These are phyloP conservation scores for Phaeosphaeria sp. DNA, from an alignment of 2,329 filamentous ascomycete genomes.

Conservation along the genomic window DNA sequence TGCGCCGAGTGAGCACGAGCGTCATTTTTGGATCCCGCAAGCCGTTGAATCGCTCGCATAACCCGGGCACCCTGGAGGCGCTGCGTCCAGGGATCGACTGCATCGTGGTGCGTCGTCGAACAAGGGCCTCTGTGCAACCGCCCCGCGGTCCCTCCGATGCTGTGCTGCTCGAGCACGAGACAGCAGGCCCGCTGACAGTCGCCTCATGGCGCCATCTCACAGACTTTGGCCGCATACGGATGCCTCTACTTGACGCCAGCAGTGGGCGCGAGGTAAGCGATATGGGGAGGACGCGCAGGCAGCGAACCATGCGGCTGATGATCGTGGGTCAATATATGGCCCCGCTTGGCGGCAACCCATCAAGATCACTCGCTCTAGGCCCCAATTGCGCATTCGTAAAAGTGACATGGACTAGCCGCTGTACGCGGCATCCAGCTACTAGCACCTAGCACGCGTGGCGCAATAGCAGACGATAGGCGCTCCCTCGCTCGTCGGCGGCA, in stretches of 20 bases:
- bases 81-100: slow-evolving; percentile 49
- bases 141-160: slow-evolving; percentile 31
- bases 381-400: slow-evolving; percentile 40
- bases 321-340: slow-evolving; percentile 47
- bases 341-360: slow-evolving; percentile 47
- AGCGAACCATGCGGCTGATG: slow-evolving; percentile 47
- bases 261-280: slow-evolving; percentile 21
- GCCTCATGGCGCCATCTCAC: slow-evolving; percentile 28
- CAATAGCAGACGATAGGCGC: slow-evolving; percentile 42
- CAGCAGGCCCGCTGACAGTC: slow-evolving; percentile 21
- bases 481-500: slow-evolving; percentile 28
- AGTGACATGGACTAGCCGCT: slow-evolving; percentile 45
- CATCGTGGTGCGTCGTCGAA: slow-evolving; percentile 25
- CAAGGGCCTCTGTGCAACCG: slow-evolving; percentile 27
- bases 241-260: slow-evolving; percentile 23
- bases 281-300: slow-evolving; percentile 23
- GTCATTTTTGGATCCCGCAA: slow-evolving; percentile 49
- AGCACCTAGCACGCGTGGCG: slow-evolving; percentile 35
- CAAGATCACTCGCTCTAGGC: slow-evolving; percentile 47
- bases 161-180: slow-evolving; percentile 34
- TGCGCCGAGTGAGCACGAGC: slow-evolving; percentile 42
- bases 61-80: slow-evolving; percentile 42
- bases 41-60: slow-evolving; percentile 49
- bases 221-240: slow-evolving; percentile 12
- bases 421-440: slow-evolving; percentile 36